phyloP scores from a whole-genome alignment of 768 basidiomycete genomes.

The Leccinum disarticulatum region DNA sequence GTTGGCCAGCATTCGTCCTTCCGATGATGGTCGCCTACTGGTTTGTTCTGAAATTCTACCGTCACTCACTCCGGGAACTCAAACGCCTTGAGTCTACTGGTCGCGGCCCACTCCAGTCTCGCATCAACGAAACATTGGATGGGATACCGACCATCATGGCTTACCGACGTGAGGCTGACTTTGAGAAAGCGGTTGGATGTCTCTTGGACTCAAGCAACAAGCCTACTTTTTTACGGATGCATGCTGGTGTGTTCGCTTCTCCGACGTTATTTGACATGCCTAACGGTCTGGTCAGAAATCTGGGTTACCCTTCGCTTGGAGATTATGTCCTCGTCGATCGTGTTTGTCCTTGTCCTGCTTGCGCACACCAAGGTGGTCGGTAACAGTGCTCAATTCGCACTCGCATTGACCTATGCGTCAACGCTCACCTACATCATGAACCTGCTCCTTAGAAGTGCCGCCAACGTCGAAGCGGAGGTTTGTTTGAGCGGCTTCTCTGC shows the following conservation, averaged over 20 bases:
- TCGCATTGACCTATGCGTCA: slow-evolving; percentile 31
- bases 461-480: slow-evolving; percentile 30
- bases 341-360: slow-evolving; percentile 27
- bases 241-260: slow-evolving; percentile 22
- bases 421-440: slow-evolving; percentile 29
- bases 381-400: slow-evolving; percentile 23
- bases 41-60: slow-evolving; percentile 47
- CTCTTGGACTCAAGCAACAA: slow-evolving; percentile 30
- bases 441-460: slow-evolving; percentile 27
- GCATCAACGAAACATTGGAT: slow-evolving; percentile 50
- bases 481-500: neutral
- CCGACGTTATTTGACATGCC: neutral
- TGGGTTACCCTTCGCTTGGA: slow-evolving; percentile 35
- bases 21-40: slow-evolving; percentile 36
- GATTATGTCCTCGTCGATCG: slow-evolving; percentile 26
- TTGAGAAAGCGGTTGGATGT: slow-evolving; percentile 19
- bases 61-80: slow-evolving; percentile 47
- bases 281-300: slow-evolving; percentile 22
- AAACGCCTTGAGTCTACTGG: slow-evolving; percentile 46
- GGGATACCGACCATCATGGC: slow-evolving; percentile 50
- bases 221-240: slow-evolving; percentile 27
- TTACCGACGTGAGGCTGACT: slow-evolving; percentile 37
- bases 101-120: slow-evolving; percentile 49
- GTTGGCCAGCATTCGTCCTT: slow-evolving; percentile 20
- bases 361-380: slow-evolving; percentile 28